Base-by-base conservation (phyloP, 2,329 filamentous ascomycete species). In the Cytospora leucostoma region DNA sequence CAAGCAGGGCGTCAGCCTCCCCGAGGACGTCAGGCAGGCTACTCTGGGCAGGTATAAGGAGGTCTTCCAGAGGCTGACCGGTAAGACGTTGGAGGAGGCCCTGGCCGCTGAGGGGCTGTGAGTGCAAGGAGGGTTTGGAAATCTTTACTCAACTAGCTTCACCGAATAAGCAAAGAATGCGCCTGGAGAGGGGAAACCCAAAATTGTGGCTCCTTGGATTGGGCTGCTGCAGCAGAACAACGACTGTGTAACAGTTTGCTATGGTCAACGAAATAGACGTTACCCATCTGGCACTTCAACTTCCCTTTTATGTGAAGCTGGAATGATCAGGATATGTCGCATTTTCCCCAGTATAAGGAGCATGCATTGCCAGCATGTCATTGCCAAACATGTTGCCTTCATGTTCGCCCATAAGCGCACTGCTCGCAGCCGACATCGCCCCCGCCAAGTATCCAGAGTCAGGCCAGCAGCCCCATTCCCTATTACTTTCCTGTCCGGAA, bases 31-130 rank as follows among this genome's bases (percentile, higher is more conserved):
- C 62, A 85, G 88, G 19, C 73, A 79, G 68, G 84, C 86, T 71
- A 96, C 92, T 3, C 82, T 82, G 40, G 83, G 80, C 62, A 91
- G 90, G 76, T 96, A 96, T 73, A 79, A 78, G 68, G 91, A 96
- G 74, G 91, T 89, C 0, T 96, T 86, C 75, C 81, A 88, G 79
- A 84, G 80, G 74, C 78, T 93, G 68, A 89, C 87, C 0, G 88
- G 88, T 5, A 77, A 79, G 67, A 79, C 78, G 21, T 78, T 81
- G 69, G 73, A 75, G 49, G 72, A 72, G 27, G 72, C 71, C 1
- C 59, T 74, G 61, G 66, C 65, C 3, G 69, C 69, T 51, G 61
- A 66, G 38, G 38, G 51, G 13, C 33, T 64, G 11, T 64, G 12
- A 64, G 34, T 13, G 15, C 13, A 37, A n/a, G 8, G n/a, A 5